Percentiles rank a stretch among this genome's conserved stretches.
Conservation (phyloP, 257 asterid genomes). For the Osmanthus fragrans region DNA sequence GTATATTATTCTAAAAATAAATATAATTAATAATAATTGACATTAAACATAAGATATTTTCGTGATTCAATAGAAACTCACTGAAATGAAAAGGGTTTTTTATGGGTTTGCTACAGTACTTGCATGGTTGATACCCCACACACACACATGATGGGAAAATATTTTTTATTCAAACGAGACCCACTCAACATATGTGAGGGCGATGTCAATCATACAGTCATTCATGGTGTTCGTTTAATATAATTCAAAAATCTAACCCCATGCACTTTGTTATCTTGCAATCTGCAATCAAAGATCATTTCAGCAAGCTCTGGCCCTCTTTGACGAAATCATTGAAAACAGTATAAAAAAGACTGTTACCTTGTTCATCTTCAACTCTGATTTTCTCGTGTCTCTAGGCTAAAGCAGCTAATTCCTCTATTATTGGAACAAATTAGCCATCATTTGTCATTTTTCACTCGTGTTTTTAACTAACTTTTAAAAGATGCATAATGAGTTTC, state of each 20-base stretch:
- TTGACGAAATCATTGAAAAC: constrained; percentile 18
- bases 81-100: too few relatives aligned
- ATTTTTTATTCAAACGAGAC: too few relatives aligned
- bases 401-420: constrained; percentile 11
- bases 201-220: too few relatives aligned
- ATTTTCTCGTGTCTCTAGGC: background rate
- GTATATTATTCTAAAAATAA: too few relatives aligned
- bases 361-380: background rate
- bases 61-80: too few relatives aligned
- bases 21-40: too few relatives aligned
- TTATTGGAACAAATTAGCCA: background rate
- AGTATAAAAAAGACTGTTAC: background rate
- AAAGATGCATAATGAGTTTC: background rate
- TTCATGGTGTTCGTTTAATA: too few relatives aligned
- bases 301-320: constrained; percentile 18
- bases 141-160: too few relatives aligned
- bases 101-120: too few relatives aligned
- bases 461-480: background rate
- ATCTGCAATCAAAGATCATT: constrained; percentile 1
- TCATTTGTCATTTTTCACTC: background rate
- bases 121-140: too few relatives aligned
- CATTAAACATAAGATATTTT: too few relatives aligned
- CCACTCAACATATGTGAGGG: too few relatives aligned
- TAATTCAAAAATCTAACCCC: background rate
- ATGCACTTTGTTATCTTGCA: background rate